phyloP scores from a whole-genome alignment of 345 rosid genomes.

The Eucalyptus urophylla region DNA sequence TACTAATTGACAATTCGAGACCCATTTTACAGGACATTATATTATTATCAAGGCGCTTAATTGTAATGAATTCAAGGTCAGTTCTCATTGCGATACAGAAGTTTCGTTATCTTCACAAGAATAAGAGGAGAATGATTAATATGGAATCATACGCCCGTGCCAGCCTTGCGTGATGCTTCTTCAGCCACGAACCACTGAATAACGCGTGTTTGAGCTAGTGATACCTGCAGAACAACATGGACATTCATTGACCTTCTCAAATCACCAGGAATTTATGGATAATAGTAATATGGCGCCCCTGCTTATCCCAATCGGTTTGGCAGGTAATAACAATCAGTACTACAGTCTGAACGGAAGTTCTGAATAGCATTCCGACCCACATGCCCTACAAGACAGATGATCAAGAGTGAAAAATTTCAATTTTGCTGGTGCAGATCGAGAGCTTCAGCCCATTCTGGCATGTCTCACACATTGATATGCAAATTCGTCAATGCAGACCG shows the following conservation, averaged over 20 bases:
- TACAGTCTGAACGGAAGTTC: slow-evolving; percentile 40
- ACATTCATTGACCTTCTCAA: neutral
- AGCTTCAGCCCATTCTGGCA: neutral
- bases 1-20: neutral
- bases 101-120: neutral
- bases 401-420: neutral
- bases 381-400: slow-evolving; percentile 27
- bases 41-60: neutral
- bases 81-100: neutral
- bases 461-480: neutral
- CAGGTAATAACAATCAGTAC: slow-evolving; percentile 31
- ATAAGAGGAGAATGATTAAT: neutral
- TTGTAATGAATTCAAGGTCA: neutral
- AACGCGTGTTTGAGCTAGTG: neutral
- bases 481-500: neutral
- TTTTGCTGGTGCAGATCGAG: neutral
- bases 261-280: neutral
- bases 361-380: slow-evolving; percentile 65
- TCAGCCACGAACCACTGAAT: neutral
- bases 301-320: slow-evolving; percentile 66
- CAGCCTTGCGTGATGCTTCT: neutral
- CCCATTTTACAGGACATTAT: neutral
- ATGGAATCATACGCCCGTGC: neutral
- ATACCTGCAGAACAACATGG: neutral
- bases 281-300: slow-evolving; percentile 7